A percentile compares a stretch with the other conserved stretches of the same genome.
Evolutionary conservation across 2,329 filamentous ascomycete genomes (phyloP).

Genomic region (Stagonosporopsis rhizophila): DNA sequence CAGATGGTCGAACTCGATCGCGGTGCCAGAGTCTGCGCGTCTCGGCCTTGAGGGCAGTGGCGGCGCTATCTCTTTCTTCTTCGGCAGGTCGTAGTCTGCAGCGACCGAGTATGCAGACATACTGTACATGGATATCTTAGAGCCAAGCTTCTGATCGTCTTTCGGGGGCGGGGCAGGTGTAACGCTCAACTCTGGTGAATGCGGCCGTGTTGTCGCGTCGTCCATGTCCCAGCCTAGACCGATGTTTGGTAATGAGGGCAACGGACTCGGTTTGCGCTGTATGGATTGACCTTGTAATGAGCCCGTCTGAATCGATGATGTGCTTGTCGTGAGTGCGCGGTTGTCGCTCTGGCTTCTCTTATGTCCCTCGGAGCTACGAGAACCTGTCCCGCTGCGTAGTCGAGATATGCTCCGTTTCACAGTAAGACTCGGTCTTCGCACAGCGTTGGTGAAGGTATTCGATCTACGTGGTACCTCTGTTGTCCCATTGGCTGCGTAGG

Average conservation of each 20-base stretch:
- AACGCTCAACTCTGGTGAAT: background rate
- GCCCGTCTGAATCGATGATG: background rate
- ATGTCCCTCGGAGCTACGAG: slow-evolving; percentile 5
- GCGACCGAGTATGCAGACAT: background rate
- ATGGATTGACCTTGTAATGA: background rate
- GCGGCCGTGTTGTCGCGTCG: background rate
- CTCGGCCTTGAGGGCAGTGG: slow-evolving; percentile 24
- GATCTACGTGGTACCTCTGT: slow-evolving; percentile 37
- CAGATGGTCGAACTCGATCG: slow-evolving; percentile 35
- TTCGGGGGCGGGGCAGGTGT: slow-evolving; percentile 20
- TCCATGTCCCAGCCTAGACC: background rate
- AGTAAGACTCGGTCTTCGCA: slow-evolving; percentile 37
- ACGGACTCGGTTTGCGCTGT: background rate
- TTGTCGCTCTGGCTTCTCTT: slow-evolving; percentile 13
- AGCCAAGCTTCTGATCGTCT: slow-evolving; percentile 1
- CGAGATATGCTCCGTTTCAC: slow-evolving; percentile 37
- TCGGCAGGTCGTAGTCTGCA: background rate
- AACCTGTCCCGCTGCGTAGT: slow-evolving; percentile 20
- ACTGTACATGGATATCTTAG: slow-evolving; percentile 8
- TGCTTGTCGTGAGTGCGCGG: background rate
- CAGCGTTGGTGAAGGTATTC: slow-evolving; percentile 32
- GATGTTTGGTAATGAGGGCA: background rate
- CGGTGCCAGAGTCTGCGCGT: slow-evolving; percentile 43
- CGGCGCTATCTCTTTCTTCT: background rate
- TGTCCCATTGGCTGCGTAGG: slow-evolving; percentile 32